phyloP scores from a whole-genome alignment of 352 stramenopile species.

The Hyaloperonospora arabidopsidis region DNA sequence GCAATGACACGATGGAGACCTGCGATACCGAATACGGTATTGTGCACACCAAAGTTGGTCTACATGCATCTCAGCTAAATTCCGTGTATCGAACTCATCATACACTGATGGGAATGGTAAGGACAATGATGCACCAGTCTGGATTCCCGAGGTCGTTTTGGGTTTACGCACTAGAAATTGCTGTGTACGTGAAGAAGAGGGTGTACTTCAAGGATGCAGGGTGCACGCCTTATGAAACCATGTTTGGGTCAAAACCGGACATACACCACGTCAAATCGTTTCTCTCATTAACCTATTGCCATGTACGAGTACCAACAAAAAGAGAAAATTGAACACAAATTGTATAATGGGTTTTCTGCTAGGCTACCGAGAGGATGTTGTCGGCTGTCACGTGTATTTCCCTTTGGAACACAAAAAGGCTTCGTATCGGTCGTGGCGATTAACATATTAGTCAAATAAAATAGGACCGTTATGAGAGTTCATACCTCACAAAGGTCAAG shows the following conservation, averaged over 20 bases:
- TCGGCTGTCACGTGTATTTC: too few species aligned
- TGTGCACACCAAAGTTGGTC: slow-evolving; percentile 1
- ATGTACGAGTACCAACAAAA: too few species aligned
- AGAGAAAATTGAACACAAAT: too few species aligned
- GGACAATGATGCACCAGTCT: slow-evolving; percentile 14
- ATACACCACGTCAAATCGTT: too few species aligned
- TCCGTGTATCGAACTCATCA: slow-evolving; percentile 6
- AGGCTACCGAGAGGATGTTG: too few species aligned
- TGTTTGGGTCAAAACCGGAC: slow-evolving; percentile 3
- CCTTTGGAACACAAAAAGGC: too few species aligned
- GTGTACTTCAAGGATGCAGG: slow-evolving; percentile 8
- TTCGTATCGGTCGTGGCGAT: too few species aligned
- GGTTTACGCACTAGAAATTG: slow-evolving; percentile 5
- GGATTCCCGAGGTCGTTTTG: slow-evolving; percentile 9
- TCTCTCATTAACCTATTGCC: too few species aligned
- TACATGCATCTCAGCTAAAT: slow-evolving; percentile 5
- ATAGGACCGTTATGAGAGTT: too few species aligned
- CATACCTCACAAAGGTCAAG: too few species aligned
- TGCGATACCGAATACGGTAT: slow-evolving; percentile 4
- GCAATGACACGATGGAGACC: slow-evolving; percentile 1
- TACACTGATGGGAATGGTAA: slow-evolving; percentile 7
- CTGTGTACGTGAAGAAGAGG: slow-evolving; percentile 12
- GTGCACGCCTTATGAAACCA: slow-evolving; percentile 3
- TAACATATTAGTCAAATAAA: too few species aligned
- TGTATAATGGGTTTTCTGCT: too few species aligned